Conservation (phyloP, 768 basidiomycete genomes). For the Gymnopilus junonius region DNA sequence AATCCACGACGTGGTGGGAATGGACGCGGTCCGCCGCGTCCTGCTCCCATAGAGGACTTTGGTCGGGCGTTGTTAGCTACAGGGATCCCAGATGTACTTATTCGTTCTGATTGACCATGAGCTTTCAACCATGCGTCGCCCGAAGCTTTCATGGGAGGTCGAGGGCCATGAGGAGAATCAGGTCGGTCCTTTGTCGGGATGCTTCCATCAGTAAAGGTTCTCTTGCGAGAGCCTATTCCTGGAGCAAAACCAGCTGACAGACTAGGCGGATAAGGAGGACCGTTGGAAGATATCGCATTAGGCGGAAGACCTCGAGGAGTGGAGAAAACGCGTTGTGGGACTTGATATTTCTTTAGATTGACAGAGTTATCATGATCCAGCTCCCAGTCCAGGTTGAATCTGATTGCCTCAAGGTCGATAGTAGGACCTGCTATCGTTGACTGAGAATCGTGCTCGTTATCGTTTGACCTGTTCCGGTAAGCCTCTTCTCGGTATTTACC, state of each 20-base stretch:
- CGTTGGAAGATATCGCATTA: neutral
- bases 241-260: slow-evolving; percentile 15
- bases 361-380: slow-evolving; percentile 29
- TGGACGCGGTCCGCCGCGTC: slow-evolving; percentile 33
- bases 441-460: slow-evolving; percentile 34
- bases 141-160: slow-evolving; percentile 14
- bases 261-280: slow-evolving; percentile 24
- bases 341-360: slow-evolving; percentile 35
- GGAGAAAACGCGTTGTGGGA: slow-evolving; percentile 22
- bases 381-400: slow-evolving; percentile 45
- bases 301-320: slow-evolving; percentile 10
- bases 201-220: slow-evolving; percentile 20
- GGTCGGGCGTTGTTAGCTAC: slow-evolving; percentile 17
- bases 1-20: slow-evolving; percentile 41
- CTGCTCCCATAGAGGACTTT: slow-evolving; percentile 26
- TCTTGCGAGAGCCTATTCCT: slow-evolving; percentile 13
- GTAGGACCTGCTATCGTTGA: slow-evolving; percentile 17
- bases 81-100: slow-evolving; percentile 2
- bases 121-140: slow-evolving; percentile 26
- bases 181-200: slow-evolving; percentile 7
- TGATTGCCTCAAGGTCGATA: slow-evolving; percentile 30
- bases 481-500: slow-evolving; percentile 72
- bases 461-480: slow-evolving; percentile 48
- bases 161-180: slow-evolving; percentile 17
- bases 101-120: slow-evolving; percentile 13